Conservation (phyloP, 2,329 filamentous ascomycete genomes). For the Rhynchosporium agropyri region DNA sequence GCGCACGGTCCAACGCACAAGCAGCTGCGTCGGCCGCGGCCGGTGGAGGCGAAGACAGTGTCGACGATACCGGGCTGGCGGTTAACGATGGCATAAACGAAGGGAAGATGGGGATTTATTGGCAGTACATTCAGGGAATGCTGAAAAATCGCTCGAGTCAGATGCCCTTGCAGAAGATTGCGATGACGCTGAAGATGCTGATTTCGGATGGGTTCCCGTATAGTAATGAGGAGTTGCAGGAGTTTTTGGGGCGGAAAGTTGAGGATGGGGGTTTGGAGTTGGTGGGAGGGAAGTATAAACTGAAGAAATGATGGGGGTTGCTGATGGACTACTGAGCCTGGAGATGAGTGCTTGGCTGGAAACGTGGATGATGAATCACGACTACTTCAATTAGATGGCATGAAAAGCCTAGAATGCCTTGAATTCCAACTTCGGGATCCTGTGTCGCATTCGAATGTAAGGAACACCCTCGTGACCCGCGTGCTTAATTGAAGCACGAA, state of each 20-base stretch:
- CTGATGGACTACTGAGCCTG: neutral
- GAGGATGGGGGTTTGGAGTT: slow-evolving; percentile 69
- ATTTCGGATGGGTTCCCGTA: slow-evolving; percentile 87
- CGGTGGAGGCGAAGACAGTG: slow-evolving; percentile 29
- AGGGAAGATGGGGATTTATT: slow-evolving; percentile 74
- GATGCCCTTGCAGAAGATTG: slow-evolving; percentile 80
- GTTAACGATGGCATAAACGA: slow-evolving; percentile 60
- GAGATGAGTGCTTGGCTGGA: neutral
- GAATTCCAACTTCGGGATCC: neutral
- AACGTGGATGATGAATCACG: neutral
- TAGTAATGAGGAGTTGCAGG: slow-evolving; percentile 83
- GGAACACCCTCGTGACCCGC: neutral
- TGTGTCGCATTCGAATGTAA: neutral
- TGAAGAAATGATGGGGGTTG: slow-evolving; percentile 54
- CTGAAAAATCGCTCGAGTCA: slow-evolving; percentile 82
- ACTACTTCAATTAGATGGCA: neutral
- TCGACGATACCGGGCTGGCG: slow-evolving; percentile 35
- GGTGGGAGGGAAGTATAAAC: slow-evolving; percentile 69
- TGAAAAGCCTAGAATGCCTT: neutral
- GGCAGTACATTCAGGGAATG: slow-evolving; percentile 94
- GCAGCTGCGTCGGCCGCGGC: slow-evolving; percentile 27
- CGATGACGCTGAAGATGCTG: slow-evolving; percentile 94
- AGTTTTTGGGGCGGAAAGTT: slow-evolving; percentile 81
- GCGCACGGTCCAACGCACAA: slow-evolving; percentile 39
- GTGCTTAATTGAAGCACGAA: neutral